Evolutionary conservation across 169 alveolate species (phyloP).

Genomic region (Babesia caballi): DNA sequence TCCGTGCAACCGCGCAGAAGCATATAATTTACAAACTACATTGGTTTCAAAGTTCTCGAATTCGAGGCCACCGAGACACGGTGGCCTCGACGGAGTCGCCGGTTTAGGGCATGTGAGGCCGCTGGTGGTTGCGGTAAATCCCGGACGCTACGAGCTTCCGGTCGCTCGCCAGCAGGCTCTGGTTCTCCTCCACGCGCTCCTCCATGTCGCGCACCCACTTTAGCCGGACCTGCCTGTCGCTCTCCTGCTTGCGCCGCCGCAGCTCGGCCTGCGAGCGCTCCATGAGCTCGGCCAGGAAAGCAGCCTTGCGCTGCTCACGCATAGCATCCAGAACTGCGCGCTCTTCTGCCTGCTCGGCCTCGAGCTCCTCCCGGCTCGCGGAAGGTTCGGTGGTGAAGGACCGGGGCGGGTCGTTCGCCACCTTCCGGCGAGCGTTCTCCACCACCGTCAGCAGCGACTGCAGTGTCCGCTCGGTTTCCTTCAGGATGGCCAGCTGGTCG

Average conservation of each 20-base stretch:
- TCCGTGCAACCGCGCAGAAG: too few species aligned
- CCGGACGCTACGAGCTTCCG: slow-evolving; percentile 51
- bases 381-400: slow-evolving; percentile 2
- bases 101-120: neutral
- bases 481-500: slow-evolving; percentile 44
- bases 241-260: neutral
- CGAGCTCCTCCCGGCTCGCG: slow-evolving; percentile 15
- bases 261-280: slow-evolving; percentile 12
- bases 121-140: neutral
- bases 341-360: slow-evolving; percentile 20
- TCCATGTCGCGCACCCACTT: slow-evolving; percentile 9
- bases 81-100: too few species aligned
- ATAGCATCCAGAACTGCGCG: slow-evolving; percentile 11
- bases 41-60: too few species aligned
- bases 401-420: neutral
- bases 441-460: slow-evolving; percentile 18
- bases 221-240: neutral
- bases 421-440: neutral
- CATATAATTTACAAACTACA: too few species aligned
- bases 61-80: too few species aligned
- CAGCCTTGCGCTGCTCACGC: slow-evolving; percentile 10
- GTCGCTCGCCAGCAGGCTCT: slow-evolving; percentile 41
- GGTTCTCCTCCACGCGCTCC: slow-evolving; percentile 30
- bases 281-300: slow-evolving; percentile 12
- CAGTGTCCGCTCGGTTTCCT: slow-evolving; percentile 11